These are phyloP conservation scores for Rubroshorea leprosula DNA, from an alignment of 345 rosid species.

Conservation along the genomic window DNA sequence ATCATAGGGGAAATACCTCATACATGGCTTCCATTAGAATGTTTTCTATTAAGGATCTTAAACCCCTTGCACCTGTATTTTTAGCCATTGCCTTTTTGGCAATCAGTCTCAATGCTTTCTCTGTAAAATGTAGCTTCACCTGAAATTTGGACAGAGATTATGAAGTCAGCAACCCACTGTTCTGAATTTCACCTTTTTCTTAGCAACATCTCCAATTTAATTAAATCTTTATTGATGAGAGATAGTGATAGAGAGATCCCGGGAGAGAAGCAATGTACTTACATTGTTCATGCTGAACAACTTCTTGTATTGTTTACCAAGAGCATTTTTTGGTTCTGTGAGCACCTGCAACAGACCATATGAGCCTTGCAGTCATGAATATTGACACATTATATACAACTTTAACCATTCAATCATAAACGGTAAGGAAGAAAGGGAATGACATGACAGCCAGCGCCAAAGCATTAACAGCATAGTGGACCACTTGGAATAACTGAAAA, in stretches of 20 bases:
- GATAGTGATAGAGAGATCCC: constrained; percentile 1
- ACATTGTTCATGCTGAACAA: constrained; percentile 88
- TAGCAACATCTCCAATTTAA: constrained; percentile 11
- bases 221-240: constrained; percentile 8
- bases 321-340: constrained; percentile 85
- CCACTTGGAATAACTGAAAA: neutral
- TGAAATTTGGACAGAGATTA: constrained; percentile 28
- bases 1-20: constrained; percentile 50
- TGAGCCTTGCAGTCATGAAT: neutral
- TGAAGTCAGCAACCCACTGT: no score
- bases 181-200: no score
- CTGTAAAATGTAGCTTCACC: constrained; percentile 88
- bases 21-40: constrained; percentile 91
- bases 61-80: constrained; percentile 95
- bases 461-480: no score
- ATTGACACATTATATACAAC: neutral
- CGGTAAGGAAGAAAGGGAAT: neutral
- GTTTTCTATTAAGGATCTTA: constrained; percentile 82
- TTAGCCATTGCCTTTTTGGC: constrained; percentile 82
- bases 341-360: constrained; percentile 61
- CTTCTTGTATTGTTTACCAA: constrained; percentile 92
- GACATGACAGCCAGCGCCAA: constrained; percentile 4
- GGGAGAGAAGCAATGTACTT: constrained; percentile 25
- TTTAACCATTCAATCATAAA: neutral
- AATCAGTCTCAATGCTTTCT: constrained; percentile 66